Percentiles rank a stretch among this genome's conserved stretches.
phyloP scores from a whole-genome alignment of 2,329 filamentous ascomycete species.

The Oidium heveae region DNA sequence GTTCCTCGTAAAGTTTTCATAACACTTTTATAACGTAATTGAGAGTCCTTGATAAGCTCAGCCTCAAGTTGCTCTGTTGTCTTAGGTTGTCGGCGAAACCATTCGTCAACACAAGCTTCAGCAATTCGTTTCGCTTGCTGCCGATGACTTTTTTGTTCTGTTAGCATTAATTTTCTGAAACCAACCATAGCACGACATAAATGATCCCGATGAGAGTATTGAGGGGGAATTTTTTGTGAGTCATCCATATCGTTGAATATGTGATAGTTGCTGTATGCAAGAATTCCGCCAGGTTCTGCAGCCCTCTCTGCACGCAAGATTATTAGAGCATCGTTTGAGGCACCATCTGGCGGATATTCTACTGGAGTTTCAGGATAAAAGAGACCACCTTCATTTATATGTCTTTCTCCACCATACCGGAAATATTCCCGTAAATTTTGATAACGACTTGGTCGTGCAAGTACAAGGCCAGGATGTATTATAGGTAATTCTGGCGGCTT shows the following conservation, averaged over 20 bases:
- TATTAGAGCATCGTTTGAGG: constrained; percentile 40
- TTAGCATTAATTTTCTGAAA: constrained; percentile 55
- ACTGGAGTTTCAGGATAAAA: constrained; percentile 30
- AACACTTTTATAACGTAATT: constrained; percentile 46
- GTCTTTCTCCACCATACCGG: constrained; percentile 22
- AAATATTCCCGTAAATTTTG: constrained; percentile 33
- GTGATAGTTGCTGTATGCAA: constrained; percentile 45
- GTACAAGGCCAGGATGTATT: constrained; percentile 32
- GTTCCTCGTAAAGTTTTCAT: constrained; percentile 29
- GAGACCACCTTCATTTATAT: constrained; percentile 30
- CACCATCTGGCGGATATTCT: constrained; percentile 33
- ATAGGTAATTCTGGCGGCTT: constrained; percentile 26
- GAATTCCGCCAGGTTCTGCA: constrained; percentile 45
- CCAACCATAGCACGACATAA: constrained; percentile 54
- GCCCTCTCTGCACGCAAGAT: constrained; percentile 48
- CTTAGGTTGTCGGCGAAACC: constrained; percentile 48
- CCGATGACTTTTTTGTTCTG: constrained; percentile 56
- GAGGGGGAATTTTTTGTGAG: constrained; percentile 43
- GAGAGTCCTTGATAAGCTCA: constrained; percentile 45
- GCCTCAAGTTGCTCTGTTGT: constrained; percentile 57
- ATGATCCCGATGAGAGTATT: constrained; percentile 76
- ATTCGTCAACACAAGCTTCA: constrained; percentile 51
- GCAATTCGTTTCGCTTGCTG: constrained; percentile 57
- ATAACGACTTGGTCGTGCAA: constrained; percentile 24
- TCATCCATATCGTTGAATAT: constrained; percentile 43